Evolutionary conservation across 441 rosid genomes (phyloP).

Genomic region (Corymbia citriodora): DNA sequence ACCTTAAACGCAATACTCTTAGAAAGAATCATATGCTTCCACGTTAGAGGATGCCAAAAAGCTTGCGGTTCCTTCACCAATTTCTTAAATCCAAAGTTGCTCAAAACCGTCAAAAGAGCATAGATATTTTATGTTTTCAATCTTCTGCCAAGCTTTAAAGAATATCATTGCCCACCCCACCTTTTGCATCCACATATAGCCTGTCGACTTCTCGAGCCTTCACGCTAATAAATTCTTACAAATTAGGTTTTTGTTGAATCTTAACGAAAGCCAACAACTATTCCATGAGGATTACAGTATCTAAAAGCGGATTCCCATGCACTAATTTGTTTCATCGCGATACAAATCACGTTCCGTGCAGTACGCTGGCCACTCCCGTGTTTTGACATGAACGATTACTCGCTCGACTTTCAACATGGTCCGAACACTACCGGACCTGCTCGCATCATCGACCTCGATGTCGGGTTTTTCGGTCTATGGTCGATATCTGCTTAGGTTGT

Average conservation of each 20-base stretch:
- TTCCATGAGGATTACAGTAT: background rate
- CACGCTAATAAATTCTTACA: background rate
- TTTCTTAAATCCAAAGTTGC: background rate
- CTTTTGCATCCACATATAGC: background rate
- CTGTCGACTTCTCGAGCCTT: background rate
- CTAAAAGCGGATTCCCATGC: background rate
- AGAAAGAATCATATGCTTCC: background rate
- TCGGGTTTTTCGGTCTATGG: background rate
- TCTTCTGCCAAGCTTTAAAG: background rate
- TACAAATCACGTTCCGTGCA: background rate
- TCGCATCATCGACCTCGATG: background rate
- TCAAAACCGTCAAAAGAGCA: background rate
- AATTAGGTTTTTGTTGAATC: background rate
- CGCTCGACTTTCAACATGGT: background rate
- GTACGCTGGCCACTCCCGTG: background rate
- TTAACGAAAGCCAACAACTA: background rate
- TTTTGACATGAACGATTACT: background rate
- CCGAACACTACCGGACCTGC: accelerated
- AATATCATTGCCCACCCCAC: background rate
- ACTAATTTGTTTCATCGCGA: background rate
- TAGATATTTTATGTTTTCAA: background rate
- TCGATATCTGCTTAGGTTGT: background rate
- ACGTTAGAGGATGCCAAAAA: background rate
- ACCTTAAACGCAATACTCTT: background rate
- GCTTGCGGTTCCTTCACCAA: background rate